Evolutionary conservation across 257 asterid species (phyloP).

Genomic region (Anisodus tanguticus): DNA sequence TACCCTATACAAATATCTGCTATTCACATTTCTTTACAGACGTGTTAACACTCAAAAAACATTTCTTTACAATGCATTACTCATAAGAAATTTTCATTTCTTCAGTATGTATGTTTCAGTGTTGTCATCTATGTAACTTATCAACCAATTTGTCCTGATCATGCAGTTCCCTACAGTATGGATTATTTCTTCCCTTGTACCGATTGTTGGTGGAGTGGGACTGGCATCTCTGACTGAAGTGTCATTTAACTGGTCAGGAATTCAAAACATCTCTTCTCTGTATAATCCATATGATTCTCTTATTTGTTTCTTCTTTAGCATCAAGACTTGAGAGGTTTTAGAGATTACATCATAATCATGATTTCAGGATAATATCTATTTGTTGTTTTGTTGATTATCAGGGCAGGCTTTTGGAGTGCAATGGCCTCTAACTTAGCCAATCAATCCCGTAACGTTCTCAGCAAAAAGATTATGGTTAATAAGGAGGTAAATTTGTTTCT

Average conservation of each 20-base stretch:
- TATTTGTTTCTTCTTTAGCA: conserved; percentile 30
- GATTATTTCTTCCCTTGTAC: conserved; percentile 89
- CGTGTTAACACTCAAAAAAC: not conserved
- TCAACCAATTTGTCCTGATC: not conserved
- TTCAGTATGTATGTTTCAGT: not conserved
- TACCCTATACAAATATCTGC: not conserved
- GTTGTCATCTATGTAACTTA: not conserved
- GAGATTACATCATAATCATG: not conserved
- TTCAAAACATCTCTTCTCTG: conserved; percentile 16
- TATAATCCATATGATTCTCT: conserved; percentile 8
- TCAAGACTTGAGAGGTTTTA: too few relatives aligned
- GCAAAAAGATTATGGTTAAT: conserved; percentile 92
- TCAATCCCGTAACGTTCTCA: conserved; percentile 93
- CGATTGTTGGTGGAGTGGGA: conserved; percentile 92
- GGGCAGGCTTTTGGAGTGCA: conserved; percentile 98
- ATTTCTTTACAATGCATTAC: not conserved
- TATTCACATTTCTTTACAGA: not conserved
- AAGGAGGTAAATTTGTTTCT: conserved; percentile 64
- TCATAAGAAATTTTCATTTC: not conserved
- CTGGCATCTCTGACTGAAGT: conserved; percentile 94
- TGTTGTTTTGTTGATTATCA: conserved; percentile 32
- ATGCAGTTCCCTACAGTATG: conserved; percentile 72
- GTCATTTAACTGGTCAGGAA: conserved; percentile 79
- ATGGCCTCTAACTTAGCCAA: conserved; percentile 98
- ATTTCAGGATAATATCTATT: not conserved